Evolutionary conservation across 371 early-diverging fungal genomes (phyloP), one percentile per base, ranked within the genome.

Genomic region (Amoeboaphelidium protococcarum): DNA sequence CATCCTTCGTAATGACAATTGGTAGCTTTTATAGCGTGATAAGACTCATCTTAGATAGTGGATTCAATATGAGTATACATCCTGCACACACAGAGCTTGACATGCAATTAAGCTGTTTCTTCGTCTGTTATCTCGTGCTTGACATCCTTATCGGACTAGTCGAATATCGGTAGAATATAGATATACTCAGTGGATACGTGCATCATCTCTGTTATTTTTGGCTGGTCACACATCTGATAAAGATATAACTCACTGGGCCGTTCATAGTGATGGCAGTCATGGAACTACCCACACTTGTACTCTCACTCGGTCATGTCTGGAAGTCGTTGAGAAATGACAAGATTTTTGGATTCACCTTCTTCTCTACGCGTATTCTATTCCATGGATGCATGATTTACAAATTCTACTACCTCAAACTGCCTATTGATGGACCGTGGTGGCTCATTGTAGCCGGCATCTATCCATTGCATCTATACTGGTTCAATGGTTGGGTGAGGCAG

Each of bases 221-320:
- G 13, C 23, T 66, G n/a, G 37, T 62, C 0, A 3, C 59, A 6
- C 53, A 46, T 23, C 21, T 50, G 16, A 41, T 57, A 24, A 44
- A 44, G 12, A 24, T 26, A 21, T 47, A 47, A 16, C 54, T 63
- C 21, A 54, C 69, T 1, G 68, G 65, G 0, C 54, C 62, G 12
- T 54, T 68, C 41, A 47, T 64, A 26, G 37, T 64, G 0, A 50
- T 55, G 24, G 59, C 56, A 6, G 49, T 64, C 24, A 57, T 62
- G 41, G 68, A 68, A 31, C 40, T 68, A 1, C 65, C 68, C 2
- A 68, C 68, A 0, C 47, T 62, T 22, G 23, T 68, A 0, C 47
- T 68, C 40, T 65, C 68, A 0, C 26, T 60, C 13, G 68, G 68
- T 2, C 48, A 53, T 23, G 43, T 68, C 25, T 42, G 57, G 47